phyloP scores from a whole-genome alignment of 768 basidiomycete species.

The Scleroderma citrinum region DNA sequence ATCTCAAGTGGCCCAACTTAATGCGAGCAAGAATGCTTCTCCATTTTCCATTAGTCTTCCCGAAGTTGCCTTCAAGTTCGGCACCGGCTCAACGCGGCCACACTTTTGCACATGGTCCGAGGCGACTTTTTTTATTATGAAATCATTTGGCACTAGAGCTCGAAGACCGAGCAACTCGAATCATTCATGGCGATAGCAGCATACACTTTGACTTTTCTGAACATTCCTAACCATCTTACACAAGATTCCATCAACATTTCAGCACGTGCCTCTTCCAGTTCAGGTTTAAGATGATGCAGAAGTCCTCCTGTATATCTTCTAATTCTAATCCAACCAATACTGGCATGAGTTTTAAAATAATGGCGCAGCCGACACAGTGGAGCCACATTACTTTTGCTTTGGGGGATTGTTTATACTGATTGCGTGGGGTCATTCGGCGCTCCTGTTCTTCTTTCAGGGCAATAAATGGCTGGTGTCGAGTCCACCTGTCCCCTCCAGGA shows the following conservation, averaged over 20 bases:
- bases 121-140: not conserved
- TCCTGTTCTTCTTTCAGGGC: not conserved
- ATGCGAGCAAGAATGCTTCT: not conserved
- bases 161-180: not conserved
- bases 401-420: not conserved
- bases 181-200: not conserved
- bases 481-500: not conserved
- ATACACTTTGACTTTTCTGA: not conserved
- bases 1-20: not conserved
- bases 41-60: no score
- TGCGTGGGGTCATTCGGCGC: not conserved
- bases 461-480: not conserved
- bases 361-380: slow-evolving; percentile 15
- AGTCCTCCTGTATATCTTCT: not conserved
- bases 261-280: not conserved
- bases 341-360: slow-evolving; percentile 25
- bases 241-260: not conserved
- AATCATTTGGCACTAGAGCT: not conserved
- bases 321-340: slow-evolving; percentile 5
- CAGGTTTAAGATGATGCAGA: not conserved
- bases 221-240: not conserved
- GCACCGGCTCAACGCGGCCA: not conserved
- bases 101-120: not conserved
- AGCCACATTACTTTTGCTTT: slow-evolving; percentile 1
- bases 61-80: not conserved